phyloP scores from a whole-genome alignment of 345 rosid genomes.

The Aquilaria malaccensis region DNA sequence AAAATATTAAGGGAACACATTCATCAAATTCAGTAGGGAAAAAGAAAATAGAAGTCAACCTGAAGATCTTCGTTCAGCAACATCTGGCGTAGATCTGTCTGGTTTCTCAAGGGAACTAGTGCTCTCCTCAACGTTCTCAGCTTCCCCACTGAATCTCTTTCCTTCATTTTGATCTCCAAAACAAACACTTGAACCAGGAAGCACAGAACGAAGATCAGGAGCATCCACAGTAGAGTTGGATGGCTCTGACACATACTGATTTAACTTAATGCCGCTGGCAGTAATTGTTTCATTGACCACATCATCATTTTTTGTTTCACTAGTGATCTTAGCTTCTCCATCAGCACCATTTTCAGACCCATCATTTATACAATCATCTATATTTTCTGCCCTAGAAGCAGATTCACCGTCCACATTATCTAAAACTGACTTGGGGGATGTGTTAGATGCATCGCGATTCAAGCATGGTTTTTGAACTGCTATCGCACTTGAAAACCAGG shows the following conservation, averaged over 20 bases:
- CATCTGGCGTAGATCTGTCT: slow-evolving; percentile 23
- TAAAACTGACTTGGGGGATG: slow-evolving; percentile 79
- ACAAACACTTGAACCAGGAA: slow-evolving; percentile 8
- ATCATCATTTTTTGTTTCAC: slow-evolving; percentile 10
- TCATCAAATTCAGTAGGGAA: neutral
- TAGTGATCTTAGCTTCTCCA: slow-evolving; percentile 9
- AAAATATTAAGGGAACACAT: no score
- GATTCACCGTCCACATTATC: slow-evolving; percentile 31
- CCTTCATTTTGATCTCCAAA: slow-evolving; percentile 16
- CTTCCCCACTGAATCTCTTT: slow-evolving; percentile 9
- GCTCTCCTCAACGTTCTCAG: slow-evolving; percentile 13
- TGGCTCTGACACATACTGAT: slow-evolving; percentile 3
- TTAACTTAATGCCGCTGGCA: slow-evolving; percentile 8
- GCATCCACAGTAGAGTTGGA: slow-evolving; percentile 15
- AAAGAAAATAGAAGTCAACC: slow-evolving; percentile 26
- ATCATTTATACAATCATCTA: slow-evolving; percentile 11
- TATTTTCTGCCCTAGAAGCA: slow-evolving; percentile 18
- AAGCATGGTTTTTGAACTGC: slow-evolving; percentile 25
- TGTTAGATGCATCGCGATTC: slow-evolving; percentile 18
- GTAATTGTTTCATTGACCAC: slow-evolving; percentile 7
- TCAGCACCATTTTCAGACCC: slow-evolving; percentile 21
- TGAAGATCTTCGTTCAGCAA: slow-evolving; percentile 12
- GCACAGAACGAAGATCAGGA: slow-evolving; percentile 18
- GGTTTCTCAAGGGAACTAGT: slow-evolving; percentile 22
- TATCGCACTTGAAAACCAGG: slow-evolving; percentile 60